These are phyloP conservation scores for Tricholoma flavovirens DNA, from an alignment of 768 basidiomycete species.

Conservation along the genomic window DNA sequence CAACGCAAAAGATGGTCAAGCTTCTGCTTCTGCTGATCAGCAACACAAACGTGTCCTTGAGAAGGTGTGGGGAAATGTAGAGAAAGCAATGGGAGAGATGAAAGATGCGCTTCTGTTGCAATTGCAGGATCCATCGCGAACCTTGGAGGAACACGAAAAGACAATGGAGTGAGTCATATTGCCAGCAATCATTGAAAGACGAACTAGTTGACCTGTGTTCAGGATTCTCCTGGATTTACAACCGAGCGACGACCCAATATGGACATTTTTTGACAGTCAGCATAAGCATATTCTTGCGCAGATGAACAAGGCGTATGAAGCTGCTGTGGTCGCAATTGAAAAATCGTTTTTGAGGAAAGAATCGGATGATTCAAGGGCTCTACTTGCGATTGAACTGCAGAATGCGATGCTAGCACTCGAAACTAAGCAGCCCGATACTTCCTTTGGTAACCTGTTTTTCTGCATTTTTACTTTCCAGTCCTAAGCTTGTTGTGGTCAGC, in stretches of 20 bases:
- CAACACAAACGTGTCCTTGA: slow-evolving; percentile 92
- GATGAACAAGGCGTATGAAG: slow-evolving; percentile 59
- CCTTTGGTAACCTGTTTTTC: slow-evolving; percentile 43
- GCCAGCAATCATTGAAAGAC: not conserved
- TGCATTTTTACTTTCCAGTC: not conserved
- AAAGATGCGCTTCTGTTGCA: slow-evolving; percentile 68
- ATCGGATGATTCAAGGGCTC: slow-evolving; percentile 33
- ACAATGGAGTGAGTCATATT: slow-evolving; percentile 75
- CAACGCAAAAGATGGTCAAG: slow-evolving; percentile 50
- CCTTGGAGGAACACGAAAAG: slow-evolving; percentile 92
- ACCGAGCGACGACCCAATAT: slow-evolving; percentile 83
- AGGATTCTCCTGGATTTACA: slow-evolving; percentile 89
- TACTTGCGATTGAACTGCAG: slow-evolving; percentile 55
- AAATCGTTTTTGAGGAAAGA: slow-evolving; percentile 31
- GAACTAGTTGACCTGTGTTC: slow-evolving; percentile 4
- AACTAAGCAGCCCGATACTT: slow-evolving; percentile 53
- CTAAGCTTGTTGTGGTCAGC: slow-evolving; percentile 35
- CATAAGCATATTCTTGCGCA: slow-evolving; percentile 79
- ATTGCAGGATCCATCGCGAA: slow-evolving; percentile 72
- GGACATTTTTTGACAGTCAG: slow-evolving; percentile 94
- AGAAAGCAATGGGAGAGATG: slow-evolving; percentile 94
- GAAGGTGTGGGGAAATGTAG: slow-evolving; percentile 93
- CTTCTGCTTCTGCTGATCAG: slow-evolving; percentile 45
- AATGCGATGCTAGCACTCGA: slow-evolving; percentile 55
- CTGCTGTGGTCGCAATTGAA: slow-evolving; percentile 47